Percentiles rank a stretch among this genome's conserved stretches.
Evolutionary conservation across 1,139 yeast genomes (phyloP).

Genomic region (Meyerozyma sp.): DNA sequence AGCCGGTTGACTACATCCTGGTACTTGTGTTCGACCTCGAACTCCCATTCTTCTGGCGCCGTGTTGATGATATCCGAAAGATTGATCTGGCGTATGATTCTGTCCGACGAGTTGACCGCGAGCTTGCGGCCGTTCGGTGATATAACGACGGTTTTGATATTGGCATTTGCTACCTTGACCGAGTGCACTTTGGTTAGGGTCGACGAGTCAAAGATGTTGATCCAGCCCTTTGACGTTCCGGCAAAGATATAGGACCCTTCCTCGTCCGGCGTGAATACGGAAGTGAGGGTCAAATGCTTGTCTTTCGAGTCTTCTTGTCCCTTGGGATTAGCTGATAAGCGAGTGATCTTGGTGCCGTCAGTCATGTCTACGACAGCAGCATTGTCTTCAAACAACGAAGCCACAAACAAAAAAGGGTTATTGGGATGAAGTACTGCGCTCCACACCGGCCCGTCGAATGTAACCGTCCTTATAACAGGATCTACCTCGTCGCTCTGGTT

Average conservation of each 20-base stretch:
- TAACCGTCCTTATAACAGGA: slow-evolving; percentile 39
- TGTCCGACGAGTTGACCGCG: slow-evolving; percentile 77
- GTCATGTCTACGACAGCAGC: slow-evolving; percentile 53
- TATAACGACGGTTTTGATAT: slow-evolving; percentile 64
- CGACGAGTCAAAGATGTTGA: slow-evolving; percentile 44
- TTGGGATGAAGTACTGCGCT: slow-evolving; percentile 56
- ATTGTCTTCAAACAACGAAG: slow-evolving; percentile 47
- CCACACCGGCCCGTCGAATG: slow-evolving; percentile 72
- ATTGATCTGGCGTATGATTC: slow-evolving; percentile 68
- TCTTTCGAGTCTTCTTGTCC: slow-evolving; percentile 11
- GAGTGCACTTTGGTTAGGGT: slow-evolving; percentile 37
- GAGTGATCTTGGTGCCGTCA: slow-evolving; percentile 21
- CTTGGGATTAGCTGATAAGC: slow-evolving; percentile 25
- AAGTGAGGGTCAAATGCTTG: slow-evolving; percentile 25
- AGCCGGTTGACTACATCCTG: slow-evolving; percentile 86
- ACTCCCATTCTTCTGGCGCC: slow-evolving; percentile 40
- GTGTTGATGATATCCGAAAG: slow-evolving; percentile 37
- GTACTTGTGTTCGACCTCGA: slow-evolving; percentile 74
- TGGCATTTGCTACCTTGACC: slow-evolving; percentile 57
- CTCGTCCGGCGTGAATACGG: slow-evolving; percentile 30
- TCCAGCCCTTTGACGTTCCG: slow-evolving; percentile 80
- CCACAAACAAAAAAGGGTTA: slow-evolving; percentile 37
- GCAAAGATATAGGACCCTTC: slow-evolving; percentile 53
- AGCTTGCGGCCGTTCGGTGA: slow-evolving; percentile 64
- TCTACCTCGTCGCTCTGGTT: slow-evolving; percentile 13